These are phyloP conservation scores for Ascochyta koolunga DNA, from an alignment of 2,329 filamentous ascomycete genomes.

Conservation along the genomic window DNA sequence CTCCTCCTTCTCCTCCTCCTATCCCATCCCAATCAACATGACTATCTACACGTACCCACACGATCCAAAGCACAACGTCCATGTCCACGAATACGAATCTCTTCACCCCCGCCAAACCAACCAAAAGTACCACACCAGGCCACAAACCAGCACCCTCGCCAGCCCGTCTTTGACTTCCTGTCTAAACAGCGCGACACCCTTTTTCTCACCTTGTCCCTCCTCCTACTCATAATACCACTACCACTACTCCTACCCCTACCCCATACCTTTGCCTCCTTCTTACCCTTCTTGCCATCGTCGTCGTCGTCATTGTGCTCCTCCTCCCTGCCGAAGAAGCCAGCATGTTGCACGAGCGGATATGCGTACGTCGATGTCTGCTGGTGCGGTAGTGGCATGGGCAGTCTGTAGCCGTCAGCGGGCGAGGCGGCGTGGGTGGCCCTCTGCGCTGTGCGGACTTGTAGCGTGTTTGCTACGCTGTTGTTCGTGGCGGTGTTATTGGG, in stretches of 20 bases:
- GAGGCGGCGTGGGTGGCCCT: constrained; percentile 27
- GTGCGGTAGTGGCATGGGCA: constrained; percentile 23
- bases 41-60: not conserved
- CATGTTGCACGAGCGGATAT: constrained; percentile 50
- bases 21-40: too few species aligned
- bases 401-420: constrained; percentile 40
- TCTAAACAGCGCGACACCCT: constrained; percentile 54
- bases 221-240: constrained; percentile 36
- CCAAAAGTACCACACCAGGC: constrained; percentile 69
- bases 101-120: constrained; percentile 70
- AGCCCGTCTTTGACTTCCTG: constrained; percentile 67
- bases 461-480: constrained; percentile 22
- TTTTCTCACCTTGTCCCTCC: constrained; percentile 50
- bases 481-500: too few species aligned
- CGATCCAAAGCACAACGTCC: too few species aligned
- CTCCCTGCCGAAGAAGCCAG: constrained; percentile 52
- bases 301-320: constrained; percentile 25
- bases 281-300: not conserved
- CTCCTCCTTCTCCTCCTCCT: too few species aligned
- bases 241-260: constrained; percentile 13
- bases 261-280: constrained; percentile 38
- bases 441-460: constrained; percentile 38
- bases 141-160: constrained; percentile 68
- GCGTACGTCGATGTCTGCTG: constrained; percentile 26
- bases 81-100: too few species aligned